Evolutionary conservation across 495 filamentous ascomycete genomes (phyloP), one percentile per base, ranked within the genome.

Genomic region (Aspergillus steynii): DNA sequence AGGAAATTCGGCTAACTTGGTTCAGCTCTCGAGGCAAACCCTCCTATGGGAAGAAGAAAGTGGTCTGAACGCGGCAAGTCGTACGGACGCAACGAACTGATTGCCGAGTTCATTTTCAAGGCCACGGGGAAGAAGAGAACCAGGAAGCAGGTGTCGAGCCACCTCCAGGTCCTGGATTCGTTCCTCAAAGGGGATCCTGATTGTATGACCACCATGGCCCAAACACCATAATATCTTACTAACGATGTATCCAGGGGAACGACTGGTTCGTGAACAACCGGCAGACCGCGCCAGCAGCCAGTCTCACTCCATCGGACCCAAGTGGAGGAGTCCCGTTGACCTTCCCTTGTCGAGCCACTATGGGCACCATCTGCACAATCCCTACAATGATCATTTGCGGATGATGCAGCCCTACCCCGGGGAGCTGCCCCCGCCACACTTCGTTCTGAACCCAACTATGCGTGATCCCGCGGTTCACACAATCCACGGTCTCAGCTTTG

Each of bases 151-250:
- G 90, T 99, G 8, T 97, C 94, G 0, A 97, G 93, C 65, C 95
- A 99, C 72, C 90, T 98, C 60, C 95, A 99, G 77, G 94, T 97
- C n/a, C 75, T 99, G 50, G 97, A 96, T 76, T 86, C 85, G 12
- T 90, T 93, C 67, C 80, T 94, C 62, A 80, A 82, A 58, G 79
- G 83, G 27, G 83, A 90, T 65, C 84, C 80, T 42, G 81, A 81
- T 65, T 79, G 76, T 79, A 65, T 74, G 76, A 46, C 20, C 29
- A 26, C 7, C 20, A n/a, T 28, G 32, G 8, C 25, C 26, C 2
- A 26, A 6, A 26, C 2, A 14, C 15, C 29, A 15, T 12, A 1
- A 53, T 53, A 52, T 5, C 1, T 14, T 29, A 15, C 45, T 0
- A 20, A 2, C n/a, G 10, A 52, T n/a, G 20, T 15, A 29, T 26